Base-by-base conservation (phyloP, 257 asterid species). In the Osmanthus fragrans region DNA sequence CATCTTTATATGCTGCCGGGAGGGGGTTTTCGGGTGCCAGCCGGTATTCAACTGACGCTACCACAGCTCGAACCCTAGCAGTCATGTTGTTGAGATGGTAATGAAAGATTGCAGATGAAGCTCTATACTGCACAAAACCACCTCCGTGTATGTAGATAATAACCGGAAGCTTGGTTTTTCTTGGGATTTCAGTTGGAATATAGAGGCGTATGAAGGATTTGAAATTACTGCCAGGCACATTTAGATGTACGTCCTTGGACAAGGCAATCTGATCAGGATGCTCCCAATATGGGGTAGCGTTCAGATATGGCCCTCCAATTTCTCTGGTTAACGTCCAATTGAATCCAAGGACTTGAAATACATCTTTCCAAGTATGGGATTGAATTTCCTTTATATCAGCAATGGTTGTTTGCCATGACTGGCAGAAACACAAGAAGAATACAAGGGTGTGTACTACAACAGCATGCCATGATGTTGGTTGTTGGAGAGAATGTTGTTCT, bases 21-120 rank as follows among this genome's bases (percentile, higher is more conserved):
- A 86, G 83, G 37, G 86, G 82, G 73, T 84, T 66, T 80, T 86
- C 89, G 0, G 89, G 87, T 12, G 89, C 85, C 66, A 83, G 85
- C 8, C 86, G 84, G 71, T 86, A 81, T 77, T 81, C 86, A 15
- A 86, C 87, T 7, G 89, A 86, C 80, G 72, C 77, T 10, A 83
- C 76, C 25, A 81, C 80, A 21, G 82, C 78, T 19, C 83, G 83
- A n/a, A 83, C 23, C 49, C 76, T 49, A 34, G 84, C 56, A n/a
- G 89, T 79, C 73, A 84, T 37, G 37, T 82, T 80, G 73, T 83
- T 73, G 77, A 82, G 77, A 74, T 79, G 77, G 60, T 77, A 74
- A 79, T 86, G 88, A 84, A 73, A 84, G 7, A 74, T 64, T 79
- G 72, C 83, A 73, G 86, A 79, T 77, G 83, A 60, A 70, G 80